A percentile compares a stretch with the other conserved stretches of the same genome.
Evolutionary conservation across 306 rosid species (phyloP).

Genomic region (Alnus rubra): DNA sequence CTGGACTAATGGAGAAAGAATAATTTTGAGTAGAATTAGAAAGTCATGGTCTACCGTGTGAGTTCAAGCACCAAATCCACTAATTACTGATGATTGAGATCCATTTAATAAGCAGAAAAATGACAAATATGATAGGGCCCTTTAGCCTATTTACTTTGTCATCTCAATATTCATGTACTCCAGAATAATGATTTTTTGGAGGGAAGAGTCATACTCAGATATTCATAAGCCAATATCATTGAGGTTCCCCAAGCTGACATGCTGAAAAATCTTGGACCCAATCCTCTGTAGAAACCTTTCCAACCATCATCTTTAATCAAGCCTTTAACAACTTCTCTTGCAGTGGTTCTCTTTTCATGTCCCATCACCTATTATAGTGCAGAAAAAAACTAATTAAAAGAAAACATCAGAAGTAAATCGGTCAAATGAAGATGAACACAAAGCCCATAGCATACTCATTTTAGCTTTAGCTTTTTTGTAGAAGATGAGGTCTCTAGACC

Average conservation of each 20-base stretch:
- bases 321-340: conserved; percentile 72
- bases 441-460: neutral
- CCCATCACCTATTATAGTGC: conserved; percentile 61
- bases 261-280: conserved; percentile 96
- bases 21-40: neutral
- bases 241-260: conserved; percentile 98
- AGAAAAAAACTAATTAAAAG: conserved; percentile 21
- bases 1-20: neutral
- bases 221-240: conserved; percentile 87
- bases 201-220: conserved; percentile 62
- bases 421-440: conserved; percentile 13
- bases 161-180: neutral
- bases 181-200: conserved; percentile 2
- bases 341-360: conserved; percentile 60
- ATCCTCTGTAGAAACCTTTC: conserved; percentile 87
- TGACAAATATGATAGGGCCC: neutral
- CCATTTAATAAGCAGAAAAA: neutral
- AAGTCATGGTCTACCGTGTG: neutral
- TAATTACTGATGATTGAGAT: neutral
- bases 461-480: neutral
- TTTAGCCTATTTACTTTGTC: neutral
- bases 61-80: neutral
- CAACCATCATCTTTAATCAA: conserved; percentile 83
- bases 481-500: neutral
- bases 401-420: conserved; percentile 9